Evolutionary conservation across 208 protist genomes (phyloP), one percentile per base, ranked within the genome.

Genomic region (Crithidia mellificae): DNA sequence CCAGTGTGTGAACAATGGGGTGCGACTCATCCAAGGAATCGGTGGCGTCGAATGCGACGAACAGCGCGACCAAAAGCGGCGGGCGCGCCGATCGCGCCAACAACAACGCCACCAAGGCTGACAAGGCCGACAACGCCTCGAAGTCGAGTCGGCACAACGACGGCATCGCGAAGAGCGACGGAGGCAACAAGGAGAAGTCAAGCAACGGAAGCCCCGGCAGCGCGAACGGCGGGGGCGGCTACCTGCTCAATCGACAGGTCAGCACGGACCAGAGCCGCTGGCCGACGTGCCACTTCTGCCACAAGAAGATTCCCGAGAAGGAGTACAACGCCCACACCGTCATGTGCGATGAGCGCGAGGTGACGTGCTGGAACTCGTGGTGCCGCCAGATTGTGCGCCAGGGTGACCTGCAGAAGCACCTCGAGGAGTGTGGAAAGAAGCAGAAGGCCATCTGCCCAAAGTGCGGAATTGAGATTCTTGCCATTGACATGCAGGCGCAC

Each of bases 321-420:
- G 85, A 91, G 49, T 88, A 89, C 81, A 94, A 92, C 63, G 85
- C 83, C 2, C 88, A 94, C 82, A 94, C 88, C 15, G 88, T 92
- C 38, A 85, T 85, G 85, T 94, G 88, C 56, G 84, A 90, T 64
- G 85, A 94, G 77, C 85, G 88, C 47, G 88, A 94, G 84, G 85
- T 94, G 38, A 94, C 88, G 34, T 94, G 88, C 75, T 90, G 84
- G 83, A 91, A 94, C 73, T 90, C 80, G 62, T 94, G 88, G 88
- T 95, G 90, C 56, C 87, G 83, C 12, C 69, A 90, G 50, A 92
- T 95, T 53, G 81, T 95, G 15, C 80, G 84, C 22, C 90, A 92
- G 53, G 85, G 86, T 8, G 73, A 82, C 49, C 68, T 95, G 55
- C 57, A 83, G 53, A 83, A 84, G 59, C 90, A 95, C 66, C 67